Evolutionary conservation across 108 stramenopile genomes (phyloP), one percentile per base, ranked within the genome.

Genomic region (Nitzschia sp.): DNA sequence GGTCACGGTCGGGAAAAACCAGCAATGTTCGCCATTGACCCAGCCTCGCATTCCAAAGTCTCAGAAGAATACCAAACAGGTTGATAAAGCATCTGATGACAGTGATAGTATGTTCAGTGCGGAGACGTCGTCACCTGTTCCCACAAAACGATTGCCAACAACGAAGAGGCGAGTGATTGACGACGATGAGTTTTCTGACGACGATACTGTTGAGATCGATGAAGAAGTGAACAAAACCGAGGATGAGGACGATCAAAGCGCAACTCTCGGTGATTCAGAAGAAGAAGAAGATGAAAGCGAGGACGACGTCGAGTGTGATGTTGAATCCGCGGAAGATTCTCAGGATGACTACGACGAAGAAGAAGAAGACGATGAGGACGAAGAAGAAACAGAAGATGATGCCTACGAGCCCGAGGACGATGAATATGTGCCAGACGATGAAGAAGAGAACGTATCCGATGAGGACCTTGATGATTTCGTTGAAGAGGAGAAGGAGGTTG

Each of bases 281-380:
- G 46, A 74, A 46, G 59, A 68, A 27, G 49, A 54, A 24, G 66
- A 67, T 17, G 66, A 75, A 25, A 74, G 64, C 49, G 66, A 66
- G n/a, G 21, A 36, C 55, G 58, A 34, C n/a, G 58, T 3, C 29
- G 58, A 59, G 21, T 19, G 30, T 15, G 58, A 59, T 13, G 28
- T 15, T 9, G 58, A 59, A 2, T n/a, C 18, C 34, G 29, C 13
- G n/a, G 58, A 57, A 23, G 64, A 64, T 26, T 19, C n/a, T n/a
- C n/a, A n/a, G n/a, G n/a, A 23, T 54, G 54, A 56, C 6, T 46
- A 23, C 66, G 53, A 66, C 18, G 23, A 25, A 28, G 56, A 47
- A 30, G 66, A 59, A 11, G 66, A 68, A 31, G 33, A 35, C 8
- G 54, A 55, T 18, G 47, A 47, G 15, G 57, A 59, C 28, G 46